Conservation (phyloP, 2,329 filamentous ascomycete species). For the Volutella citrinella region DNA sequence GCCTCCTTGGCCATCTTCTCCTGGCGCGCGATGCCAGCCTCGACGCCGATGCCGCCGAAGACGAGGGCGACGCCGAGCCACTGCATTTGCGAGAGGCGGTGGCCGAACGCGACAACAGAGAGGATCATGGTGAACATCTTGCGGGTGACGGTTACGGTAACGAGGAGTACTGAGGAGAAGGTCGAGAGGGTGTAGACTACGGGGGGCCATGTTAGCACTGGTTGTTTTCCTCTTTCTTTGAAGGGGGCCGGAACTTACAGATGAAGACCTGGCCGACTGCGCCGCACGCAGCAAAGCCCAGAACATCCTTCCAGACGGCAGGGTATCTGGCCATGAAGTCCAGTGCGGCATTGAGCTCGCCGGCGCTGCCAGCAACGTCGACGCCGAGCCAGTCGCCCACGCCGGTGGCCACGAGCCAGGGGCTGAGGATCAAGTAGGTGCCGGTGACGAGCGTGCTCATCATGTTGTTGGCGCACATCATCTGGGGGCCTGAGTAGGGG, state of each 20-base stretch:
- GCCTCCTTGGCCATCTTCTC: conserved; percentile 82
- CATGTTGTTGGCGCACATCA: conserved; percentile 98
- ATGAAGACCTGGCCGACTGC: conserved; percentile 96
- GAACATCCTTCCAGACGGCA: conserved; percentile 77
- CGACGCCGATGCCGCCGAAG: conserved; percentile 91
- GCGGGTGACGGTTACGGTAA: conserved; percentile 93
- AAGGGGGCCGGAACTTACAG: conserved; percentile 55
- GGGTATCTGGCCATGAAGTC: conserved; percentile 80
- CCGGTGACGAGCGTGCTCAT: conserved; percentile 77
- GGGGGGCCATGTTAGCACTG: conserved; percentile 16
- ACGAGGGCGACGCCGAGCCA: conserved; percentile 91
- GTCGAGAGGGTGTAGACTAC: conserved; percentile 84
- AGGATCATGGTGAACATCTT: conserved; percentile 99
- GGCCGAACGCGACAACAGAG: conserved; percentile 91
- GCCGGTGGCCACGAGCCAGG: conserved; percentile 70
- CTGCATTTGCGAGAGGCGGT: conserved; percentile 82
- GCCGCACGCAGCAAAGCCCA: conserved; percentile 86
- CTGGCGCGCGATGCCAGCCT: conserved; percentile 73
- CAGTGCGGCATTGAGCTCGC: conserved; percentile 76
- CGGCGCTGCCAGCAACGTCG: conserved; percentile 61
- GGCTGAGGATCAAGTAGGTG: conserved; percentile 72
- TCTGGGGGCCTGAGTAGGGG: conserved; percentile 87
- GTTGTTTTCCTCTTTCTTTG: no score
- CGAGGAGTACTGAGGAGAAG: conserved; percentile 87
- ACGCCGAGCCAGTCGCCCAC: conserved; percentile 65